A percentile compares a stretch with the other conserved stretches of the same genome.
These are phyloP conservation scores for Vitis labrusca DNA, from an alignment of 164 flowering plant species.

Conservation along the genomic window DNA sequence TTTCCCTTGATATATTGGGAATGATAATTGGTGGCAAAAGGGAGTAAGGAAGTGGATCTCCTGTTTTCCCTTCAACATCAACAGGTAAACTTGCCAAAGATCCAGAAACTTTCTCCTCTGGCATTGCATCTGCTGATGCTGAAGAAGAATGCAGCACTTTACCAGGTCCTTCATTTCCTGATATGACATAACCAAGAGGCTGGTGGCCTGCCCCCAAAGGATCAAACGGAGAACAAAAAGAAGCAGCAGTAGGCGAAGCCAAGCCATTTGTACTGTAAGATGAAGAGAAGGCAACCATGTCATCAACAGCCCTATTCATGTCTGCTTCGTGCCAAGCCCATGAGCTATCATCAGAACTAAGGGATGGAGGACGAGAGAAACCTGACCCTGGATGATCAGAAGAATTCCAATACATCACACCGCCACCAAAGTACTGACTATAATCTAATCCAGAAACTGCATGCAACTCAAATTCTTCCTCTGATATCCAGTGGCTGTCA, in stretches of 20 bases:
- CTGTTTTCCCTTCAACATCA: conserved; percentile 65
- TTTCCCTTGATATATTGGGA: conserved; percentile 70
- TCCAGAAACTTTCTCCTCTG: conserved; percentile 65
- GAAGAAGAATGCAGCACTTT: conserved; percentile 61
- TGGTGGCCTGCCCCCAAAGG: conserved; percentile 70
- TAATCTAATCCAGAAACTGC: conserved; percentile 79
- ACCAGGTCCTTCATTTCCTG: conserved; percentile 65
- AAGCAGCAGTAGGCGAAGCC: conserved; percentile 84
- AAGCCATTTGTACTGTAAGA: conserved; percentile 85
- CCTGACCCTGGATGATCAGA: conserved; percentile 72
- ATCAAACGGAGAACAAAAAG: conserved; percentile 93
- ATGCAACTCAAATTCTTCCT: conserved; percentile 83
- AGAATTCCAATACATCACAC: conserved; percentile 96
- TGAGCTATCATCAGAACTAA: conserved; percentile 95
- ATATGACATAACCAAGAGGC: conserved; percentile 72
- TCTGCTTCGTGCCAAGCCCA: conserved; percentile 99
- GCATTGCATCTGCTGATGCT: conserved; percentile 39
- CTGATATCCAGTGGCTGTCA: conserved; percentile 79
- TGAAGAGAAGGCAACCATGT: conserved; percentile 91
- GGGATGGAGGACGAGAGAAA: conserved; percentile 93
- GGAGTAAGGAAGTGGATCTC: conserved; percentile 72
- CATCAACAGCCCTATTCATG: conserved; percentile 84
- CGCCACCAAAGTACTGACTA: conserved; percentile 94
- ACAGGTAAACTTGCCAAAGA: conserved; percentile 51
- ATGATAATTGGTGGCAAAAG: conserved; percentile 82